Percentiles rank a stretch among this genome's conserved stretches.
These are phyloP conservation scores for Cicer judaicum DNA, from an alignment of 306 rosid species.

Conservation along the genomic window DNA sequence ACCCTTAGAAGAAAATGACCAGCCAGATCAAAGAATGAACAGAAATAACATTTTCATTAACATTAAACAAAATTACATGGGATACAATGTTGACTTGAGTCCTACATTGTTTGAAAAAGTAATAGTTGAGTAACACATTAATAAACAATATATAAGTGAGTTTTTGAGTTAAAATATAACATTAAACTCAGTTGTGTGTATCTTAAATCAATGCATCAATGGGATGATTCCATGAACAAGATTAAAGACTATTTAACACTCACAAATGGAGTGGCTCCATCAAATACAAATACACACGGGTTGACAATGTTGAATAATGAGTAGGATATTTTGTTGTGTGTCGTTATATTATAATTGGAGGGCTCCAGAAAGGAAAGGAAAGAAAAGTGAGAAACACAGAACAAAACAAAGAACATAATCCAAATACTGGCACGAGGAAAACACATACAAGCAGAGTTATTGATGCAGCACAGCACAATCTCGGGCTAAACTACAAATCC, in stretches of 20 bases:
- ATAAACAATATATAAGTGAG: too few relatives aligned
- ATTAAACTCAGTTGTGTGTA: too few relatives aligned
- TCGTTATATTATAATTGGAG: conserved; percentile 37
- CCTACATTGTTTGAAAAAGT: too few relatives aligned
- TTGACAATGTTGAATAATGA: conserved; percentile 19
- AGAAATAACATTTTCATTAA: neutral
- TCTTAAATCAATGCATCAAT: too few relatives aligned
- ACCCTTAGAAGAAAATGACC: neutral
- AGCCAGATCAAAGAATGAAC: neutral
- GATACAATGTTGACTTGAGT: too few relatives aligned
- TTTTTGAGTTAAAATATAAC: too few relatives aligned
- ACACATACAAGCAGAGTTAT: conserved; percentile 27
- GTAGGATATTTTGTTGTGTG: conserved; percentile 4
- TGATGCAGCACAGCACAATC: conserved; percentile 30
- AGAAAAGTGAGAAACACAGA: conserved; percentile 33
- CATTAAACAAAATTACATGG: too few relatives aligned
- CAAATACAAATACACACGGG: neutral
- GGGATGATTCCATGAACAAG: too few relatives aligned
- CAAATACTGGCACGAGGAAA: conserved; percentile 45
- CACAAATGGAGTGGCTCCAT: neutral
- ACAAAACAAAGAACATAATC: conserved; percentile 46
- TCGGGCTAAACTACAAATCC: conserved; percentile 51
- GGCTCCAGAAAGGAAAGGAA: conserved; percentile 34
- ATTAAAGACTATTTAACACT: neutral
- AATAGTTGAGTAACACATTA: too few relatives aligned